Evolutionary conservation across 805 yeast genomes (phyloP).

Genomic region (Candida dendrica): DNA sequence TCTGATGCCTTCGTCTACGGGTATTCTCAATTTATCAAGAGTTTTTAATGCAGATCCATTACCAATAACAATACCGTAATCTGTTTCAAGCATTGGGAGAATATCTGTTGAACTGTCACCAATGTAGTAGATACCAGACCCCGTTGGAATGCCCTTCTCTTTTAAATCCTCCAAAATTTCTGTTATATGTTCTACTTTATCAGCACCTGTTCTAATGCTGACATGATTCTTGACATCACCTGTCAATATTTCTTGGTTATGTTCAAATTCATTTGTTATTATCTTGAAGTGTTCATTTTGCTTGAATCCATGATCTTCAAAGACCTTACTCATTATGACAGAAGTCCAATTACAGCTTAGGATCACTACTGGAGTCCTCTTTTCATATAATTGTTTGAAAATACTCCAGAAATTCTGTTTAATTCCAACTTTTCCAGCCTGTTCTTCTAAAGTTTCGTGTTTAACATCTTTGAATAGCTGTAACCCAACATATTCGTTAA

Average conservation of each 20-base stretch:
- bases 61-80: slow-evolving; percentile 38
- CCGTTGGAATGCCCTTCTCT: slow-evolving; percentile 5
- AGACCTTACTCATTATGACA: slow-evolving; percentile 31
- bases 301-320: slow-evolving; percentile 16
- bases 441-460: slow-evolving; percentile 22
- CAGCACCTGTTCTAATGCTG: slow-evolving; percentile 45
- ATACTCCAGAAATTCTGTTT: slow-evolving; percentile 25
- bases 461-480: slow-evolving; percentile 37
- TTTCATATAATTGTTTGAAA: slow-evolving; percentile 8
- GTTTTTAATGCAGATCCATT: slow-evolving; percentile 28
- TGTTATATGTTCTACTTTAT: slow-evolving; percentile 31
- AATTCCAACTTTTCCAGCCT: slow-evolving; percentile 30
- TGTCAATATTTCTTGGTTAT: slow-evolving; percentile 20
- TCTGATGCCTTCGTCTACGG: slow-evolving; percentile 9
- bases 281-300: slow-evolving; percentile 22
- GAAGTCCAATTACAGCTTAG: slow-evolving; percentile 62
- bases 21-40: slow-evolving; percentile 18
- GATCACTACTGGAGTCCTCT: slow-evolving; percentile 31
- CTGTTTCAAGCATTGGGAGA: slow-evolving; percentile 39
- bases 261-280: slow-evolving; percentile 45
- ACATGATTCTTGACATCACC: slow-evolving; percentile 17
- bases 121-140: slow-evolving; percentile 32
- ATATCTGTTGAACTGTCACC: slow-evolving; percentile 64
- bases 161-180: slow-evolving; percentile 13
- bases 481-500: slow-evolving; percentile 30